These are phyloP conservation scores for Datura wrightii DNA, from an alignment of 257 asterid species.

Conservation along the genomic window DNA sequence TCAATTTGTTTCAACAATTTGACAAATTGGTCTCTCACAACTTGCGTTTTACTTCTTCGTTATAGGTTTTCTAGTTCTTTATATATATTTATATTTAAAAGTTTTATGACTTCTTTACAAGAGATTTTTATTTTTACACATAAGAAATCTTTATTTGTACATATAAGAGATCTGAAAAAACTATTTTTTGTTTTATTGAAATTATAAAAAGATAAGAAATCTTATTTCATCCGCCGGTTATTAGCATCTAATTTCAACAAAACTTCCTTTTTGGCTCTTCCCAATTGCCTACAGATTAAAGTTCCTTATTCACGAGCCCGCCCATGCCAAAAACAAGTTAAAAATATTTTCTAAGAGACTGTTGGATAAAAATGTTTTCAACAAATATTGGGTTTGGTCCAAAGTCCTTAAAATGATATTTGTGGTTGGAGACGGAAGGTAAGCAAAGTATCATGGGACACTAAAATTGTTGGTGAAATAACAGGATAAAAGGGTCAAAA, in stretches of 20 bases:
- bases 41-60: neutral
- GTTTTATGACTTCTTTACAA: no score
- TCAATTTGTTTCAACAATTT: neutral
- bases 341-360: neutral
- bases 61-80: neutral
- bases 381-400: neutral
- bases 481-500: neutral
- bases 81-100: no score
- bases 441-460: neutral
- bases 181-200: no score
- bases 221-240: no score
- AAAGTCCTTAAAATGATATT: neutral
- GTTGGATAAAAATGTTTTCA: neutral
- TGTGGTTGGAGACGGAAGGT: constrained; percentile 17
- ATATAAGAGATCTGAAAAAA: no score
- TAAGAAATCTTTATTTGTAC: no score
- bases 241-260: neutral
- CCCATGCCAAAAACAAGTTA: neutral
- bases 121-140: no score
- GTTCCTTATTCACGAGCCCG: neutral
- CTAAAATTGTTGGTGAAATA: neutral
- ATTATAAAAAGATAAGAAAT: no score
- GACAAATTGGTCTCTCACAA: neutral
- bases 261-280: neutral
- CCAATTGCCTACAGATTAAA: neutral